Evolutionary conservation across 139 green algal species (phyloP), one percentile per base, ranked within the genome.

Genomic region (Prasinococcaceae sp.): DNA sequence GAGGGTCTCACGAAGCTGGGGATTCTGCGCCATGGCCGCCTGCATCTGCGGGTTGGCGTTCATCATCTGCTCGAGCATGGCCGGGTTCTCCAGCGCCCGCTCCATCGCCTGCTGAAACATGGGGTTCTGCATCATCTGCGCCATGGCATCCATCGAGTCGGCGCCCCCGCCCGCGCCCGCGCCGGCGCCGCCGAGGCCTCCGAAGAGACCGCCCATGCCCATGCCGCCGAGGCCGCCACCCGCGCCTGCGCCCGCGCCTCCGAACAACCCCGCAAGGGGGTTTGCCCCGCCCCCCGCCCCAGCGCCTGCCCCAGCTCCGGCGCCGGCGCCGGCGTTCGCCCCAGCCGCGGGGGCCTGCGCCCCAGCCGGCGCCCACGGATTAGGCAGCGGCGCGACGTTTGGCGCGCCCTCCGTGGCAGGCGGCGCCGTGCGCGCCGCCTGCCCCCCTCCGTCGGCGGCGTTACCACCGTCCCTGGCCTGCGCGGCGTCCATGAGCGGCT

Each of bases 301-400:
- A 19, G 29, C 27, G 5, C 55, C 60, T 30, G 45, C 62, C 4
- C 36, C 58, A 47, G 50, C n/a, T 6, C 6, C 24, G 6, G 20
- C 24, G 12, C 22, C 44, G 5, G 44, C 26, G 5, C 14, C 44
- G 39, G 10, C 43, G 30, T 36, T 27, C 20, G n/a, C 30, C 47
- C 6, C 32, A 4, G 1, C 43, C 45, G 28, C 51, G 36, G 6
- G 30, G 19, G 2, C 51, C n/a, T n/a, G n/a, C n/a, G n/a, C n/a
- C n/a, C n/a, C n/a, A n/a, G n/a, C n/a, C n/a, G 79, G 54, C 0
- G 66, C 78, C 86, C 90, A 96, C 1, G 90, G 90, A 72, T 98
- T 98, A 8, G 90, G 90, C 46, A 98, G 76, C 6, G 90, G 90
- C 4, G 72, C 73, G 10, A 75, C 75, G 50, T 94, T 94, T 27